phyloP scores from a whole-genome alignment of 2,329 filamentous ascomycete genomes.

The Ophiostoma ulmi region DNA sequence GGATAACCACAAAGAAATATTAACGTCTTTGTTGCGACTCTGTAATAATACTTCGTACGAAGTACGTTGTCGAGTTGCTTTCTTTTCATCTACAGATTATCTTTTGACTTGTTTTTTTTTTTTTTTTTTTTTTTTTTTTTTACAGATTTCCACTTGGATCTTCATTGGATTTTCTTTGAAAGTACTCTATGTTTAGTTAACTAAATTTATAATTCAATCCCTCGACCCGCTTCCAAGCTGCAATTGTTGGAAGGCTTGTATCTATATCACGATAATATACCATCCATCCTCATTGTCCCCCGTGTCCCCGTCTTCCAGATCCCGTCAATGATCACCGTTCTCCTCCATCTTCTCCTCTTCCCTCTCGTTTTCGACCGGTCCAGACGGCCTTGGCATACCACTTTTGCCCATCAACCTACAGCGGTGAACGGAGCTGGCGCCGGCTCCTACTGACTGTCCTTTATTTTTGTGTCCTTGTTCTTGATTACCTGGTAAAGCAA shows the following conservation, averaged over 20 bases:
- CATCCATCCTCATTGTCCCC: background rate
- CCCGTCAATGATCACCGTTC: background rate
- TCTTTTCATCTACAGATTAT: background rate
- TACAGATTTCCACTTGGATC: too few relatives aligned
- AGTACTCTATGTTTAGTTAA: too few relatives aligned
- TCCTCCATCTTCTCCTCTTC: background rate
- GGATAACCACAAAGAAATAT: too few relatives aligned
- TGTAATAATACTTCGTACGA: too few relatives aligned
- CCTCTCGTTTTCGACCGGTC: conserved; percentile 14
- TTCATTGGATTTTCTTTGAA: background rate
- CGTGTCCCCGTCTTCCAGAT: background rate
- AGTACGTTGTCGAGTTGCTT: too few relatives aligned
- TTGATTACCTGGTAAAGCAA: too few relatives aligned
- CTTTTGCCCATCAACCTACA: background rate
- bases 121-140: too few relatives aligned
- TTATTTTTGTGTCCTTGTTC: background rate
- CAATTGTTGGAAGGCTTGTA: background rate
- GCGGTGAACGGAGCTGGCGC: conserved; percentile 21
- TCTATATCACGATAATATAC: background rate
- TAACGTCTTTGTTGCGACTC: too few relatives aligned
- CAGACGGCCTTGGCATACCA: conserved; percentile 20
- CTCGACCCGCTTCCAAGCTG: background rate
- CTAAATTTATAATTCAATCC: too few relatives aligned
- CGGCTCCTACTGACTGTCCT: background rate
- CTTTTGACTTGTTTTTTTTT: too few relatives aligned